Evolutionary conservation across 305 asterid species (phyloP).

Genomic region (Fraxinus paxiana): DNA sequence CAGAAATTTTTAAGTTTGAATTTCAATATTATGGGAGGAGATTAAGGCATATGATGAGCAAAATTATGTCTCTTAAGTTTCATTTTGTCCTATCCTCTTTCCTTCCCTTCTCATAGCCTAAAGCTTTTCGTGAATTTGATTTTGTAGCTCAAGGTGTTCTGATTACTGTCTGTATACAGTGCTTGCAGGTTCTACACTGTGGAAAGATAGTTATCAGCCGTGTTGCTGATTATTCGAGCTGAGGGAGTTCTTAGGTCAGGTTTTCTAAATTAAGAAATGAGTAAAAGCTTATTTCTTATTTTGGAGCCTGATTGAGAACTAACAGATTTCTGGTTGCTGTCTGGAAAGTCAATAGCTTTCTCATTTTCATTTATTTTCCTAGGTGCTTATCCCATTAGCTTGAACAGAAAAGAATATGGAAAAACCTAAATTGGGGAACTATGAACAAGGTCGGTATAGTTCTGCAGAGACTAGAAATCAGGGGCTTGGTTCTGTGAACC

Average conservation of each 20-base stretch:
- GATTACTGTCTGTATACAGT: slow-evolving; percentile 23
- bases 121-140: background rate
- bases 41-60: background rate
- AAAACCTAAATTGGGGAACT: slow-evolving; percentile 44
- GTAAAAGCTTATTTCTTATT: slow-evolving; percentile 34
- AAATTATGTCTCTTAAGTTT: background rate
- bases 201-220: slow-evolving; percentile 19
- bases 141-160: slow-evolving; percentile 11
- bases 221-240: slow-evolving; percentile 19
- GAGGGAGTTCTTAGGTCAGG: slow-evolving; percentile 25
- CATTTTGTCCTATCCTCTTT: background rate
- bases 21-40: background rate
- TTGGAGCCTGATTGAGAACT: slow-evolving; percentile 48
- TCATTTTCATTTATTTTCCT: slow-evolving; percentile 8
- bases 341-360: slow-evolving; percentile 13
- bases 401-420: slow-evolving; percentile 44
- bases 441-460: slow-evolving; percentile 49
- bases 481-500: slow-evolving; percentile 55
- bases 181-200: slow-evolving; percentile 31
- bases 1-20: background rate
- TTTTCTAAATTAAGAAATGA: slow-evolving; percentile 29
- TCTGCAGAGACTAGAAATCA: slow-evolving; percentile 53
- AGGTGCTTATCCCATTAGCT: slow-evolving; percentile 12
- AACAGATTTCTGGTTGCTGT: slow-evolving; percentile 7
- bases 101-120: background rate